A percentile compares a stretch with the other conserved stretches of the same genome.
Evolutionary conservation across 1,284 basidiomycete genomes (phyloP).

Genomic region (Anthracocystis setariae): DNA sequence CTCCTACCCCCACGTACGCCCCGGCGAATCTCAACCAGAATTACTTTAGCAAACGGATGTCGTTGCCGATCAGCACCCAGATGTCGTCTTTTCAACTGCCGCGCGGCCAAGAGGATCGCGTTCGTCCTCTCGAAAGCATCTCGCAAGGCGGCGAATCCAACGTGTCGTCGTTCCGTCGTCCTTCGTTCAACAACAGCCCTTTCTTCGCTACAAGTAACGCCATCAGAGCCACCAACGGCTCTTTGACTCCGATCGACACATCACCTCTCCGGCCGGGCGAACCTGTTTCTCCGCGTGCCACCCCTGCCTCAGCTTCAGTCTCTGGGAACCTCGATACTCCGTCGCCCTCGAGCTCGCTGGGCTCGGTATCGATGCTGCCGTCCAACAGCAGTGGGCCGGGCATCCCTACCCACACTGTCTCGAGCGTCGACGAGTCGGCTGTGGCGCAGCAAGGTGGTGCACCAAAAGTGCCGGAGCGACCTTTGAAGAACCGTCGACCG

Average conservation of each 20-base stretch:
- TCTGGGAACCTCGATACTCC: conserved; percentile 9
- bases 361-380: conserved; percentile 15
- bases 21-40: conserved; percentile 35
- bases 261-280: conserved; percentile 15
- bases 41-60: conserved; percentile 58
- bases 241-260: conserved; percentile 15
- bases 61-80: conserved; percentile 52
- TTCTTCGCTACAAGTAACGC: conserved; percentile 17
- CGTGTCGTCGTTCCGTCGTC: conserved; percentile 23
- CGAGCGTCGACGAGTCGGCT: not conserved
- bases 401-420: conserved; percentile 6
- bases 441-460: conserved; percentile 1
- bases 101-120: conserved; percentile 27
- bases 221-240: conserved; percentile 15
- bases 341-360: conserved; percentile 11
- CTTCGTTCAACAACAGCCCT: conserved; percentile 41
- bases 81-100: conserved; percentile 42
- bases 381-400: conserved; percentile 17
- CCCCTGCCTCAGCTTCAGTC: conserved; percentile 17
- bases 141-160: conserved; percentile 31
- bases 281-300: conserved; percentile 38
- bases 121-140: conserved; percentile 36
- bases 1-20: conserved; percentile 54
- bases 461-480: conserved; percentile 14
- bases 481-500: conserved; percentile 34